Evolutionary conservation across 2,329 filamentous ascomycete genomes (phyloP).

Genomic region (Claviceps sorghi): DNA sequence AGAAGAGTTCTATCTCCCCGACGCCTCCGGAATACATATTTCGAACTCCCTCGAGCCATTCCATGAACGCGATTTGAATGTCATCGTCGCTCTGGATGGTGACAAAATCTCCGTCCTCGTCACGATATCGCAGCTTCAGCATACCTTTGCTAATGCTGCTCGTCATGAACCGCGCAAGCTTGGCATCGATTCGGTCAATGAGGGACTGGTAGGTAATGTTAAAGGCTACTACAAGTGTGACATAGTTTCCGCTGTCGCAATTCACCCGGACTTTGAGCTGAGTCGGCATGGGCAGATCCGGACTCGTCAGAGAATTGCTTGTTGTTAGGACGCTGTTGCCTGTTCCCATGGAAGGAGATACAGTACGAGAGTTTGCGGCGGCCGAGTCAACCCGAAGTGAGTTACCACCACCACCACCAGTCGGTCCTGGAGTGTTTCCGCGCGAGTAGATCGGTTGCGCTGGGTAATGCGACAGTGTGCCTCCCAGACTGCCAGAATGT

Average conservation of each 20-base stretch:
- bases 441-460: constrained; percentile 37
- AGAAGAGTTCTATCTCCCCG: constrained; percentile 83
- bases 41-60: constrained; percentile 63
- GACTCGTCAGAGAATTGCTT: constrained; percentile 22
- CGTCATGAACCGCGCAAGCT: constrained; percentile 72
- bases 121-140: constrained; percentile 76
- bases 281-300: constrained; percentile 42
- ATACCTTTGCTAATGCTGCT: constrained; percentile 71
- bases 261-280: constrained; percentile 95
- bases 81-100: constrained; percentile 93
- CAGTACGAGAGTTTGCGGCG: constrained; percentile 26
- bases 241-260: constrained; percentile 70
- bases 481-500: constrained; percentile 32
- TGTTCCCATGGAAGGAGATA: constrained; percentile 31
- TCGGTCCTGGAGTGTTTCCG: constrained; percentile 27
- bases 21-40: constrained; percentile 51
- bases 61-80: constrained; percentile 87
- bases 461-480: constrained; percentile 41
- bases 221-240: constrained; percentile 89
- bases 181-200: constrained; percentile 90
- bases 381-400: constrained; percentile 25
- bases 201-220: constrained; percentile 91
- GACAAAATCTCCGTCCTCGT: constrained; percentile 86
- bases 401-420: constrained; percentile 15
- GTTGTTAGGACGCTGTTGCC: constrained; percentile 14